These are phyloP conservation scores for Tolypocladium album DNA, from an alignment of 2,329 filamentous ascomycete species.

Conservation along the genomic window DNA sequence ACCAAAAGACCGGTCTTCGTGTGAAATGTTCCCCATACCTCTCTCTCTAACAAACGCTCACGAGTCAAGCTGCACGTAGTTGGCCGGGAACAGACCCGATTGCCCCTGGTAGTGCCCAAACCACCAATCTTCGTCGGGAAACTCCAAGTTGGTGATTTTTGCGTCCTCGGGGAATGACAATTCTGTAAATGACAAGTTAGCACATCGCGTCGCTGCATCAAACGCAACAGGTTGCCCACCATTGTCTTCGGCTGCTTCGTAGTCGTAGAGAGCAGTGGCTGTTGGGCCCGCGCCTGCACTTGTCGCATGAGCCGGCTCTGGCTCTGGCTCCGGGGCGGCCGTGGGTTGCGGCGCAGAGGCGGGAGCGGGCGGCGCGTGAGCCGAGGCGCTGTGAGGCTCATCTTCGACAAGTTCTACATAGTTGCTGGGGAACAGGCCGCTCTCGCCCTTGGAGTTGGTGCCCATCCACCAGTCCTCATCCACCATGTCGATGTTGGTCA, in stretches of 20 bases:
- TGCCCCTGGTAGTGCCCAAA: constrained; percentile 74
- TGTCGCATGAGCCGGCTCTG: constrained; percentile 17
- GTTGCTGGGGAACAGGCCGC: constrained; percentile 90
- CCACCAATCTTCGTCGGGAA: constrained; percentile 99
- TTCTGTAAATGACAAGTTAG: constrained; percentile 25
- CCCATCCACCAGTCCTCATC: constrained; percentile 99
- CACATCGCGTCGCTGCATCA: not conserved
- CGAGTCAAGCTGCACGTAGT: constrained; percentile 52
- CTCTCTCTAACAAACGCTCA: constrained; percentile 8
- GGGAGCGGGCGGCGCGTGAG: constrained; percentile 22
- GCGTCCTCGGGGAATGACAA: constrained; percentile 83
- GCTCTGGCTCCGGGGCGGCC: constrained; percentile 20
- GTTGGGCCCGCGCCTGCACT: constrained; percentile 43
- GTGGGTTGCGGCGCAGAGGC: constrained; percentile 22
- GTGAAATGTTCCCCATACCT: not conserved
- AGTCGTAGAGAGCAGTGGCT: constrained; percentile 85
- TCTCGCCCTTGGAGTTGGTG: constrained; percentile 73
- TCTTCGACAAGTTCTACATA: constrained; percentile 81
- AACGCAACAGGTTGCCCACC: constrained; percentile 29
- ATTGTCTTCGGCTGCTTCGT: constrained; percentile 95
- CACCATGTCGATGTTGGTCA: constrained; percentile 92
- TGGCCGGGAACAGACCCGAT: constrained; percentile 72
- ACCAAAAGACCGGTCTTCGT: not conserved
- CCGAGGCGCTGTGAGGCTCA: constrained; percentile 24
- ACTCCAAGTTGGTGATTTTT: constrained; percentile 74